Percentiles rank a stretch among this genome's conserved stretches.
phyloP scores from a whole-genome alignment of 176 grass and related monocot genomes.

The Aegilops speltoides region DNA sequence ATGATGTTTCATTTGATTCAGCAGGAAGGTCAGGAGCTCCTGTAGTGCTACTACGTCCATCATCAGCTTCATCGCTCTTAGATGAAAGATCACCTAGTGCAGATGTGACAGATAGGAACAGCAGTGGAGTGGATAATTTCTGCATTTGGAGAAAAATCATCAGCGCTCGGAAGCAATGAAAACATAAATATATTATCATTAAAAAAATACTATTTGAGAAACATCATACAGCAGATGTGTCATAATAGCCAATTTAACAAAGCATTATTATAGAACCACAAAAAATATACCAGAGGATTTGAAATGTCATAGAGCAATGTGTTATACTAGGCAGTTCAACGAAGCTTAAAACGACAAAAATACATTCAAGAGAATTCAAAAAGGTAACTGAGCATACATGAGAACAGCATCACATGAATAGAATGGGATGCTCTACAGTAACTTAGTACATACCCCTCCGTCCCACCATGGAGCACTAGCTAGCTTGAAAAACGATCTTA shows the following conservation, averaged over 20 bases:
- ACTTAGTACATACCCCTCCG: neutral
- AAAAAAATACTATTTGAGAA: conserved; percentile 12
- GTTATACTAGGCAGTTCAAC: conserved; percentile 13
- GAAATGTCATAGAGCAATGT: neutral
- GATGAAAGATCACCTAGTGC: conserved; percentile 59
- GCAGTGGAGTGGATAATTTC: conserved; percentile 83
- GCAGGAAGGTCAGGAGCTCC: conserved; percentile 47
- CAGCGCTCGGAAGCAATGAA: conserved; percentile 8
- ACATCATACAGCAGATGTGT: neutral
- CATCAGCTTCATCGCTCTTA: conserved; percentile 26
- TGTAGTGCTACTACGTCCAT: conserved; percentile 34
- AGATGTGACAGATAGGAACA: conserved; percentile 77
- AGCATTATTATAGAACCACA: neutral
- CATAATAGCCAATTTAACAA: conserved; percentile 23
- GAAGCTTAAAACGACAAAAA: neutral
- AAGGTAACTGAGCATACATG: conserved; percentile 9
- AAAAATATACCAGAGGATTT: neutral
- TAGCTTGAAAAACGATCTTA: no score
- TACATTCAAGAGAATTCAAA: neutral
- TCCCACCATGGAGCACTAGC: no score
- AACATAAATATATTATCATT: neutral
- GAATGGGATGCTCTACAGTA: neutral
- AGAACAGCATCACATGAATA: conserved; percentile 17
- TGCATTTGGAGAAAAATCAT: conserved; percentile 48
- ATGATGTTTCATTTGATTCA: conserved; percentile 49